A percentile compares a stretch with the other conserved stretches of the same genome.
Evolutionary conservation across 2,329 filamentous ascomycete genomes (phyloP).

Genomic region (Paecilomyces variotii): DNA sequence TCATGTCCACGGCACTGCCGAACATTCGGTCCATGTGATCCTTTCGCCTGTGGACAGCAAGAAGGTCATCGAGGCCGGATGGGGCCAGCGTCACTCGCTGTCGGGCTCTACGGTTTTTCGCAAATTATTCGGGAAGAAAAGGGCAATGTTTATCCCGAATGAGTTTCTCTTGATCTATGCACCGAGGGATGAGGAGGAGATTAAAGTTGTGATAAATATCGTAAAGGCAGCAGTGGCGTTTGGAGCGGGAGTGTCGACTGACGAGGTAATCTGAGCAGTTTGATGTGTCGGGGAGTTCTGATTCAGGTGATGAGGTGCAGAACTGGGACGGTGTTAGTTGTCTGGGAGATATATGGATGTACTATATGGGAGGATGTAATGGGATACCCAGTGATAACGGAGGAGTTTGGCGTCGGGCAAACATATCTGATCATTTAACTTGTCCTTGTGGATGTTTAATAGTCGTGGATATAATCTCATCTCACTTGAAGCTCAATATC

Average conservation of each 20-base stretch:
- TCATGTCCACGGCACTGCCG: background rate
- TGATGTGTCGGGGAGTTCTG: background rate
- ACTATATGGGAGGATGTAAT: background rate
- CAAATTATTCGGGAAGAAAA: constrained; percentile 36
- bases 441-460: background rate
- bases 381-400: background rate
- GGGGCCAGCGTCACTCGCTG: constrained; percentile 60
- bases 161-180: constrained; percentile 62
- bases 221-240: constrained; percentile 48
- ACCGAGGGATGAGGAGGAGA: constrained; percentile 57
- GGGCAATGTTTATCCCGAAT: background rate
- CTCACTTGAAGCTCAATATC: background rate
- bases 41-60: constrained; percentile 24
- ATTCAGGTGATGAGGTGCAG: background rate
- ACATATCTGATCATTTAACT: no score
- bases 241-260: background rate
- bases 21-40: background rate
- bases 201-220: constrained; percentile 57
- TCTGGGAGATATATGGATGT: background rate
- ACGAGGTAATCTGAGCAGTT: background rate
- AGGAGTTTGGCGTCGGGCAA: background rate
- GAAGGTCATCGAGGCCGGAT: constrained; percentile 63
- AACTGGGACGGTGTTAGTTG: background rate
- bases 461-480: background rate
- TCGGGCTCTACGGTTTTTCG: constrained; percentile 53